Percentiles rank a stretch among this genome's conserved stretches.
Conservation (phyloP, 805 yeast genomes). For the Tetrapisispora phaffii region DNA sequence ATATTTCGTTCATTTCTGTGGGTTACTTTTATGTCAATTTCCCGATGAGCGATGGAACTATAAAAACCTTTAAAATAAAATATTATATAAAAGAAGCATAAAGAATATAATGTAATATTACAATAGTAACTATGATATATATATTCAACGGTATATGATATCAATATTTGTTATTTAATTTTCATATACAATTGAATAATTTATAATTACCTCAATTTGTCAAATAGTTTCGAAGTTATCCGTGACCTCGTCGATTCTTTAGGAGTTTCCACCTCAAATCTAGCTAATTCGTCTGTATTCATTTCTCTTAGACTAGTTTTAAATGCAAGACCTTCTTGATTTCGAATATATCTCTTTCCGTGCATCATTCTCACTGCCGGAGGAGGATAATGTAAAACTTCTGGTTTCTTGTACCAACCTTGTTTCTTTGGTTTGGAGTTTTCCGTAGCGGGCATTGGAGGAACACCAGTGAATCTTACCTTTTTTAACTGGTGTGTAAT, state of each 20-base stretch:
- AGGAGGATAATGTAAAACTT: conserved; percentile 28
- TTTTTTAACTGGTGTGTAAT: conserved; percentile 12
- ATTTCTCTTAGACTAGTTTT: conserved; percentile 22
- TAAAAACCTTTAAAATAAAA: no score
- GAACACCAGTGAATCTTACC: conserved; percentile 30
- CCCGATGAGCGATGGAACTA: no score
- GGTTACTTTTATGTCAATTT: no score
- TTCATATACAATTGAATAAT: neutral
- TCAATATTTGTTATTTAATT: no score
- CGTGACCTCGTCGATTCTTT: conserved; percentile 14
- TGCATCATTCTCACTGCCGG: conserved; percentile 7
- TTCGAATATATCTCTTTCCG: conserved; percentile 12
- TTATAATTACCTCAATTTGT: conserved; percentile 12
- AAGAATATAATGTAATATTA: no score
- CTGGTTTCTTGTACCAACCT: conserved; percentile 32
- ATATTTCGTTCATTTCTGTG: no score
- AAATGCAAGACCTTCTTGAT: conserved; percentile 30
- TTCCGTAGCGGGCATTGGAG: conserved; percentile 27
- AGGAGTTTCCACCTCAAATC: conserved; percentile 1
- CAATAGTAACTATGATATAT: no score
- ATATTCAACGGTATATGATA: no score
- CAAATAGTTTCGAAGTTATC: conserved; percentile 19
- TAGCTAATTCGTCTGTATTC: conserved; percentile 5
- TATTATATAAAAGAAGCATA: no score
- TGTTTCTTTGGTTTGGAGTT: conserved; percentile 25